phyloP scores from a whole-genome alignment of 1,284 basidiomycete genomes.

The Xerocomus nothofagi region DNA sequence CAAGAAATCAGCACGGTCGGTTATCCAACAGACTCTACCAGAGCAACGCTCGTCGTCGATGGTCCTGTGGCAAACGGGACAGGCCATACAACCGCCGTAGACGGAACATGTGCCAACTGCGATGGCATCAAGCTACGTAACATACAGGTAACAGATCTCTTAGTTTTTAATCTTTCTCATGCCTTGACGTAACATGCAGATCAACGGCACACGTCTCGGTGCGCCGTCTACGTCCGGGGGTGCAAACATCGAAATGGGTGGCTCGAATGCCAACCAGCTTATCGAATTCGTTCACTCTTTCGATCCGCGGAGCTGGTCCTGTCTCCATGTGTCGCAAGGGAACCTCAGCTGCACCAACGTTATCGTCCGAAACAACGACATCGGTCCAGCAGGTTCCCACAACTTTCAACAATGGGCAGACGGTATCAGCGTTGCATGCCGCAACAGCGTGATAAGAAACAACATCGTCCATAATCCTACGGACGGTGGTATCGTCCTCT shows the following conservation, averaged over 20 bases:
- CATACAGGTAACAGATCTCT: constrained; percentile 54
- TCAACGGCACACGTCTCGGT: constrained; percentile 63
- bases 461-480: constrained; percentile 76
- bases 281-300: constrained; percentile 71
- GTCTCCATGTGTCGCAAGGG: constrained; percentile 70
- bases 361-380: constrained; percentile 76
- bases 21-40: constrained; percentile 59
- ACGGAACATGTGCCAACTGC: constrained; percentile 61
- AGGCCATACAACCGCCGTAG: constrained; percentile 71
- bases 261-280: constrained; percentile 62
- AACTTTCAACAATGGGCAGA: constrained; percentile 78
- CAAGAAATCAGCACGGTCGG: constrained; percentile 80
- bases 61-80: constrained; percentile 54
- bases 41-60: constrained; percentile 56
- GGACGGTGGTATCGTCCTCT: constrained; percentile 82
- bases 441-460: constrained; percentile 62
- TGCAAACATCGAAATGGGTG: constrained; percentile 78
- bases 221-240: constrained; percentile 56
- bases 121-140: constrained; percentile 62
- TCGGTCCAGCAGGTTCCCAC: constrained; percentile 72
- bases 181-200: constrained; percentile 41
- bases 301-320: constrained; percentile 74
- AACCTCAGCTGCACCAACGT: constrained; percentile 61
- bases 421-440: constrained; percentile 79
- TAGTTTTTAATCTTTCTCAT: constrained; percentile 30